These are phyloP conservation scores for Pseudopyrenochaeta lycopersici DNA, from an alignment of 2,329 filamentous ascomycete species.

Conservation along the genomic window DNA sequence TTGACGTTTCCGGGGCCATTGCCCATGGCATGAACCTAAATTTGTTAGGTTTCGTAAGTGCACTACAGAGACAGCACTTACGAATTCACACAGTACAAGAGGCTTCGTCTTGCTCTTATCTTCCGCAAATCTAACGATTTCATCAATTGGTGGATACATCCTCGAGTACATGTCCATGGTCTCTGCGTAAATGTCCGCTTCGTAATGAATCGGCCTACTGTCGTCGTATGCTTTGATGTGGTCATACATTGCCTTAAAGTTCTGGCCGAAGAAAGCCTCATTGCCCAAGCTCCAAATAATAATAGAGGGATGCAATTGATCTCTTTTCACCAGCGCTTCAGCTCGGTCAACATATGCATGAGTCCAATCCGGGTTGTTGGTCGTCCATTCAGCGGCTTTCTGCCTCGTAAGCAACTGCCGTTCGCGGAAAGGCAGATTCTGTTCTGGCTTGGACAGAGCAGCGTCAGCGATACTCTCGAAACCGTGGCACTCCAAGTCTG, in stretches of 20 bases:
- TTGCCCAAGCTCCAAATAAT: slow-evolving; percentile 80
- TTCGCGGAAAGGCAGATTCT: slow-evolving; percentile 66
- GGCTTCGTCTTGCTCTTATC: slow-evolving; percentile 59
- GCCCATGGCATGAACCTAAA: slow-evolving; percentile 70
- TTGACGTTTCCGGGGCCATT: slow-evolving; percentile 75
- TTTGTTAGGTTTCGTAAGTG: neutral
- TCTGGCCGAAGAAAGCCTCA: slow-evolving; percentile 75
- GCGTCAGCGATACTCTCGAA: slow-evolving; percentile 51
- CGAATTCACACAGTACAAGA: slow-evolving; percentile 65
- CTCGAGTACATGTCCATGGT: slow-evolving; percentile 72
- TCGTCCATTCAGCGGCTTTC: slow-evolving; percentile 66
- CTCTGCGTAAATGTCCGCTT: slow-evolving; percentile 68
- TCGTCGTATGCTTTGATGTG: slow-evolving; percentile 68
- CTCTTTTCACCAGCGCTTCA: slow-evolving; percentile 69
- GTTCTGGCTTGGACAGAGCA: slow-evolving; percentile 30
- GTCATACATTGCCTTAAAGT: slow-evolving; percentile 73
- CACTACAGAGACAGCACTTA: slow-evolving; percentile 13
- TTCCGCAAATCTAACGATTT: slow-evolving; percentile 59
- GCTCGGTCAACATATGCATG: slow-evolving; percentile 74
- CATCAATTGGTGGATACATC: slow-evolving; percentile 69
- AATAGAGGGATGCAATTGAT: slow-evolving; percentile 75
- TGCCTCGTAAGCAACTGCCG: slow-evolving; percentile 66
- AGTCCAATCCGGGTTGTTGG: slow-evolving; percentile 68
- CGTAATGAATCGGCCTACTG: slow-evolving; percentile 70
- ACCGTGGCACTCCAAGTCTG: slow-evolving; percentile 59